Conservation (phyloP, 352 stramenopile genomes). For the Bremia lactucae region DNA sequence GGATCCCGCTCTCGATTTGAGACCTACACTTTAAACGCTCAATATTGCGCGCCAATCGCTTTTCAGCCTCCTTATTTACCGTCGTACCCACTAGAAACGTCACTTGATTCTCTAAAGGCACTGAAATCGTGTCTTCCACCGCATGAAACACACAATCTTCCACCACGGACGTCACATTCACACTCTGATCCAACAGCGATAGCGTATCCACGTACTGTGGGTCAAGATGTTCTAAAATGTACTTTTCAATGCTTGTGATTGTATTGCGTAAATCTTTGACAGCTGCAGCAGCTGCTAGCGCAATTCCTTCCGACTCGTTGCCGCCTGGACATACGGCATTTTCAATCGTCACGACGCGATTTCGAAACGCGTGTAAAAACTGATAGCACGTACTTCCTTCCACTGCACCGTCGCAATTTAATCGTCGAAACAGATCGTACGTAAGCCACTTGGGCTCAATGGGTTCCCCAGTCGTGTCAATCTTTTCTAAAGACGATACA, state of each 20-base stretch:
- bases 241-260: slow-evolving; percentile 69
- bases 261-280: slow-evolving; percentile 57
- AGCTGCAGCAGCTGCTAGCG: slow-evolving; percentile 39
- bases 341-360: slow-evolving; percentile 56
- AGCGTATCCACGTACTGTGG: slow-evolving; percentile 58
- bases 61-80: slow-evolving; percentile 45
- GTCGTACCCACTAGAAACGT: slow-evolving; percentile 56
- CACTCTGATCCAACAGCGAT: slow-evolving; percentile 47
- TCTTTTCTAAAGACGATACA: slow-evolving; percentile 60
- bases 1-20: slow-evolving; percentile 68
- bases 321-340: slow-evolving; percentile 43
- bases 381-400: slow-evolving; percentile 71
- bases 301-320: slow-evolving; percentile 38
- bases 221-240: slow-evolving; percentile 51
- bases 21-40: slow-evolving; percentile 48
- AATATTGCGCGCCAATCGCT: slow-evolving; percentile 46
- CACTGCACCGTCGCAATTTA: slow-evolving; percentile 52
- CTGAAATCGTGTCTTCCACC: slow-evolving; percentile 70
- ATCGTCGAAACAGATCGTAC: slow-evolving; percentile 62
- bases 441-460: slow-evolving; percentile 65
- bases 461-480: slow-evolving; percentile 53
- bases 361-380: slow-evolving; percentile 65
- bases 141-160: slow-evolving; percentile 62
- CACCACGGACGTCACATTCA: slow-evolving; percentile 37
- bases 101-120: slow-evolving; percentile 65